phyloP scores from a whole-genome alignment of 257 asterid genomes.

The Nemophila menziesii region DNA sequence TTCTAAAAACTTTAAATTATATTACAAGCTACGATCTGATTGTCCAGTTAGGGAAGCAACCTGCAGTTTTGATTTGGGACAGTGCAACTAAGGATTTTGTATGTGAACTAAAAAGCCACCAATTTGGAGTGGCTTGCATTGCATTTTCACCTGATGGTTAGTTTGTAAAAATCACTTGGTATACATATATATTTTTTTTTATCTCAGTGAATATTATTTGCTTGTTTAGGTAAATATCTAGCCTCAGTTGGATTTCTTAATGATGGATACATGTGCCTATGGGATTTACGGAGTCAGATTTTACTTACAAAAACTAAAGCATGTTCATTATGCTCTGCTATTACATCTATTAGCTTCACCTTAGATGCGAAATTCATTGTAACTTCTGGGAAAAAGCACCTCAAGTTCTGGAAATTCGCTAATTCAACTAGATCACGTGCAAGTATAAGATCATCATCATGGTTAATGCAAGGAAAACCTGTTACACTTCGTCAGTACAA shows the following conservation, averaged over 20 bases:
- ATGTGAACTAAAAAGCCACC: slow-evolving; percentile 53
- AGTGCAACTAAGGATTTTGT: slow-evolving; percentile 22
- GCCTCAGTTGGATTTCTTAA: slow-evolving; percentile 52
- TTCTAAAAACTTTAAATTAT: too few relatives aligned
- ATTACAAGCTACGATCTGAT: too few relatives aligned
- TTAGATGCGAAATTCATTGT: slow-evolving; percentile 33
- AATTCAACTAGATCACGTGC: slow-evolving; percentile 32
- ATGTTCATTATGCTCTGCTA: slow-evolving; percentile 31
- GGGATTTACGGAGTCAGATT: slow-evolving; percentile 43
- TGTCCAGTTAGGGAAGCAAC: slow-evolving; percentile 50
- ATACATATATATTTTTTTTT: slow-evolving; percentile 4
- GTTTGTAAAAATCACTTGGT: slow-evolving; percentile 17
- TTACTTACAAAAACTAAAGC: slow-evolving; percentile 41
- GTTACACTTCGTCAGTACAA: slow-evolving; percentile 29
- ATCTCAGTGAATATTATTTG: slow-evolving; percentile 4
- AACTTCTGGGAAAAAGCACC: slow-evolving; percentile 47
- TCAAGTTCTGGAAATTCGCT: slow-evolving; percentile 49
- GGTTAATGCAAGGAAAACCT: slow-evolving; percentile 27
- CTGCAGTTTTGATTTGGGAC: slow-evolving; percentile 53
- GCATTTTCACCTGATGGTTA: slow-evolving; percentile 61
- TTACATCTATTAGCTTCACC: slow-evolving; percentile 43
- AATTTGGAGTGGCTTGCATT: slow-evolving; percentile 51
- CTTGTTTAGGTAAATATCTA: slow-evolving; percentile 41
- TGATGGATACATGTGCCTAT: slow-evolving; percentile 58
- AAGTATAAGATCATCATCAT: slow-evolving; percentile 28